Evolutionary conservation across 176 grass and related monocot species (phyloP), one percentile per base, ranked within the genome.

Genomic region (Musa troglodytarum): DNA sequence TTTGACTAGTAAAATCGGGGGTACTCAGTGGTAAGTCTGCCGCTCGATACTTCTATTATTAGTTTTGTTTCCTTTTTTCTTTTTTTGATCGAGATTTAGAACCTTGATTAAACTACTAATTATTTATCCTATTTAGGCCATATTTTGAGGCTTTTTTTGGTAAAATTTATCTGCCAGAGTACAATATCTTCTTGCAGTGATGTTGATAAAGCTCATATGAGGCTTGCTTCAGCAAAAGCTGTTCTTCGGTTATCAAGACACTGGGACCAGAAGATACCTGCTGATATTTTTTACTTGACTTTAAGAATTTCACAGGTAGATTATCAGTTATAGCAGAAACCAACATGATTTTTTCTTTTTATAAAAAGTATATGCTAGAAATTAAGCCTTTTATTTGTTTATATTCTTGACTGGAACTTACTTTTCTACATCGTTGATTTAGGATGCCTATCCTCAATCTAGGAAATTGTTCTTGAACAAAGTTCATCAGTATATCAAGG

Each of bases 401-500:
- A 74, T 23, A 29, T 70, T 81, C 24, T 68, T 82, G 71, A 70
- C 65, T 78, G 23, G 78, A 88, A 77, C 54, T 78, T 68, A 21
- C 14, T 80, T 52, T 68, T 34, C 53, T 79, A 64, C n/a, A 66
- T 81, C 83, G 4, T 65, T 65, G 22, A 66, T 52, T 54, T 82
- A 99, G 96, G 91, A 94, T 76, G 81, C 81, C 71, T 82, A 86
- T 88, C 79, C 88, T 89, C 78, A 99, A 72, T 83, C 92, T 82
- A 89, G 86, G 62, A 99, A 89, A 82, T 78, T 89, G 50, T 99
- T 95, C 79, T 85, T 99, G 64, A 85, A 76, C 71, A 99, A 99
- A 88, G 83, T 99, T 75, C 91, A 88, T 73, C 96, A 99, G 82
- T 99, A 99, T 85, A 89, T 99, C 52, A 99, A 99, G 76, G 96